These are phyloP conservation scores for Calonectria honghensis DNA, from an alignment of 2,329 filamentous ascomycete genomes.

Conservation along the genomic window DNA sequence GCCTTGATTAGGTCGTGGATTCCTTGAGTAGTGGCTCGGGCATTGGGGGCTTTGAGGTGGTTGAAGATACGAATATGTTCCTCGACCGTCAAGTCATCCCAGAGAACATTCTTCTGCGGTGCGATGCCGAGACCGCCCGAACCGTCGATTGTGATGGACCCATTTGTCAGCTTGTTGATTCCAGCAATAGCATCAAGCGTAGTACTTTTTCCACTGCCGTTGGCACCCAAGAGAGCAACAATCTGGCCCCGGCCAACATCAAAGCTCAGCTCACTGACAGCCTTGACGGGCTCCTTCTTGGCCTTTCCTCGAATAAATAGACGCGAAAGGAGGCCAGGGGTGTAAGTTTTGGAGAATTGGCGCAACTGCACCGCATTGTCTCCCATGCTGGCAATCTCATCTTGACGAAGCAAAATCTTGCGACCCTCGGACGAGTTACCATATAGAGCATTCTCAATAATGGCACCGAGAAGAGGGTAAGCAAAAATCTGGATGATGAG, in stretches of 20 bases:
- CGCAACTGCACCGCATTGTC: conserved; percentile 80
- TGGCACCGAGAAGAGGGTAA: conserved; percentile 84
- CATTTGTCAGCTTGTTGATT: conserved; percentile 84
- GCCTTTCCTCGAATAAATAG: conserved; percentile 66
- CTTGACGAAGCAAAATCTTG: conserved; percentile 66
- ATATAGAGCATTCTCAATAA: conserved; percentile 84
- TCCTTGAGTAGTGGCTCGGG: conserved; percentile 73
- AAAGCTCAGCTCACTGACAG: conserved; percentile 84
- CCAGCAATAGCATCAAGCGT: conserved; percentile 92
- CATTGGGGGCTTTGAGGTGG: conserved; percentile 80
- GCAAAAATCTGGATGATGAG: conserved; percentile 84
- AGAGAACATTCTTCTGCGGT: conserved; percentile 95
- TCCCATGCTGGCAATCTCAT: conserved; percentile 52
- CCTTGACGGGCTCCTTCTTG: conserved; percentile 79
- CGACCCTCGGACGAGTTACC: conserved; percentile 81
- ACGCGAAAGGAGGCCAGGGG: conserved; percentile 76
- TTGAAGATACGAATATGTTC: conserved; percentile 93
- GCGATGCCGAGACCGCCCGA: conserved; percentile 89
- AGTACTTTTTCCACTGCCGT: conserved; percentile 93
- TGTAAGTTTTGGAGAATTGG: conserved; percentile 86
- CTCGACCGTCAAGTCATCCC: conserved; percentile 90
- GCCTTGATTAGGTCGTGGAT: conserved; percentile 79
- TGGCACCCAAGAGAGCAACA: conserved; percentile 89
- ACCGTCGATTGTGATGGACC: conserved; percentile 85
- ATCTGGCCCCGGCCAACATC: conserved; percentile 87